Base-by-base conservation (phyloP, 2,329 filamentous ascomycete genomes). In the Ascochyta rabiei region DNA sequence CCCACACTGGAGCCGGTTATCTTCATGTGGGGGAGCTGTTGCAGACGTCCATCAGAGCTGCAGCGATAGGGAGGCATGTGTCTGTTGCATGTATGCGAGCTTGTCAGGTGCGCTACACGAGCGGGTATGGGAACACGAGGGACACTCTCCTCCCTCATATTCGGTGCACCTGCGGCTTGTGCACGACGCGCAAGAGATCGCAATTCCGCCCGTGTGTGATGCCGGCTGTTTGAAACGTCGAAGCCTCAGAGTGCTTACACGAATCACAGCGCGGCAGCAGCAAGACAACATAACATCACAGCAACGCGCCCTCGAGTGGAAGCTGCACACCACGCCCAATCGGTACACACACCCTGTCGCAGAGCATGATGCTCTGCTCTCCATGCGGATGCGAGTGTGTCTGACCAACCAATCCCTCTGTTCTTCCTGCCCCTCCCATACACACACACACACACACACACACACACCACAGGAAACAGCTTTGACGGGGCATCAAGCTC, bases 231-330 rank as follows among this genome's bases (percentile, higher is more conserved):
- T 56, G 50, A 60, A 40, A 31, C 26, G 33, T 40, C 39, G 35
- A 12, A 39, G 43, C 45, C 18, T 26, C 19, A 19, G 15, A 28
- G n/a, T 33, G 30, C 35, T 18, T 28, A 10, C 40, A 35, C 35
- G 42, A 60, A 46, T 48, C 34, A 44, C 15, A 45, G 18, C 34
- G 28, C 39, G 23, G 35, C 28, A 37, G 19, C 23, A 23, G 16
- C 37, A 37, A 35, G 46, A 46, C 46, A 46, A 42, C 18, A 19
- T 26, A 46, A 42, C 18, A 19, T 26, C 50, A 51, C 48, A 40
- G 61, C 62, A 61, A 63, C 48, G 46, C 62, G 64, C 64, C 59
- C 53, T 48, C 39, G 35, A 48, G 33, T 38, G 41, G 54, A 26
- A 16, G 40, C 34, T 54, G 35, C 24, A 33, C 35, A 10, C 24